Base-by-base conservation (phyloP, 495 filamentous ascomycete genomes). In the Penicillium cosmopolitanum region DNA sequence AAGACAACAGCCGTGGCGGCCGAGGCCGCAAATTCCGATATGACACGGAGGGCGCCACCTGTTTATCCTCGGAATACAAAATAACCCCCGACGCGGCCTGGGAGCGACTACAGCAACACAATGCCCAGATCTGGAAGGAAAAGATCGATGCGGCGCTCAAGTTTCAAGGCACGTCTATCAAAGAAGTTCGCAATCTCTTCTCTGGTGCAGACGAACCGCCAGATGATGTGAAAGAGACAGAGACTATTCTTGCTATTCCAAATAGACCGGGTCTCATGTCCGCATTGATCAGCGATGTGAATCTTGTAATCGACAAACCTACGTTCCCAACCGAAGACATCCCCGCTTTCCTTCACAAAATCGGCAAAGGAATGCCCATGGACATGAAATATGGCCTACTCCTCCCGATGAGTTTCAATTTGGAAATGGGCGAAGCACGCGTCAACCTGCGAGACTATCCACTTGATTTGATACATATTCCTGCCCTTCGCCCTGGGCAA, bases 301-400 rank as follows among this genome's bases (percentile, higher is more conserved):
- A 93, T 58, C 78, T 99, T 57, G 73, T 87, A 13, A 82, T 99
- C 48, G 95, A 98, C 77, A 97, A 96, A 69, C 95, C 95, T 1
- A 94, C 89, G 0, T 99, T 99, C 68, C 88, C 91, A 3, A 71
- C 95, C 23, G 79, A 83, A 4, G 87, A 96, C 3, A 87, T 90
- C 55, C 90, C 93, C 0, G 82, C 86, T 34, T 99, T 93, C 70
- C 77, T 99, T 23, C 82, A 97, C 68, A 82, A 82, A 46, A 88
- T 98, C 65, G 95, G 95, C 4, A 99, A 99, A 73, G 95, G 96
- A 2, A 95, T 99, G 84, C 95, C 95, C 2, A 83, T 85, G 66
- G 87, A 94, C 59, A 98, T 91, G 84, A 75, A 93, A 57, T 99
- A 97, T 71, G 84, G 89, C 0, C 79, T 98, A 25, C 82, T 99